Percentiles rank a stretch among this genome's conserved stretches.
phyloP scores from a whole-genome alignment of 192 early-diverging fungal genomes.

The Podochytrium sp. region DNA sequence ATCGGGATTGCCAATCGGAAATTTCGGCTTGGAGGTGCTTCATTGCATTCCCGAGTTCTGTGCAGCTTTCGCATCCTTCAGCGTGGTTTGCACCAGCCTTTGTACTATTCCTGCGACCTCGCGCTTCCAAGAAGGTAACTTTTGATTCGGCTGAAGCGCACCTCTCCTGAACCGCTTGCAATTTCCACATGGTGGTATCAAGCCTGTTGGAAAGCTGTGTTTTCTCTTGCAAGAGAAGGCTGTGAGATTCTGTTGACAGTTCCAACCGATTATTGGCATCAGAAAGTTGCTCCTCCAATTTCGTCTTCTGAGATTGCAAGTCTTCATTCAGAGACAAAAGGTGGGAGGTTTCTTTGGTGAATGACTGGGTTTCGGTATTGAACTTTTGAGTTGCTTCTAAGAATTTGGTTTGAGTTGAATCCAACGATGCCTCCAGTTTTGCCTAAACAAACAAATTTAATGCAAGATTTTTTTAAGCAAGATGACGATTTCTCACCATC shows the following conservation, averaged over 20 bases:
- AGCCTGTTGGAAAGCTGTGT: conserved; percentile 15
- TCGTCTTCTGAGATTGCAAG: background rate
- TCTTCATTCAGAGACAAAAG: background rate
- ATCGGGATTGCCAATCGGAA: conserved; percentile 12
- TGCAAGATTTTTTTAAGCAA: too few relatives aligned
- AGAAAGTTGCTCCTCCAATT: background rate
- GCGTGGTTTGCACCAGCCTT: background rate
- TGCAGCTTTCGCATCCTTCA: conserved; percentile 7
- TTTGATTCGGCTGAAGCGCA: conserved; percentile 16
- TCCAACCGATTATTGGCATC: background rate
- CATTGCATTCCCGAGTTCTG: conserved; percentile 13
- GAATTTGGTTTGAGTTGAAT: background rate
- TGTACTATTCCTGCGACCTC: background rate
- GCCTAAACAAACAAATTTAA: background rate
- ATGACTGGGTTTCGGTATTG: background rate
- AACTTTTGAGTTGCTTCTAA: background rate
- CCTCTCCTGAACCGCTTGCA: conserved; percentile 17
- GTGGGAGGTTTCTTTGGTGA: background rate
- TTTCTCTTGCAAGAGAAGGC: conserved; percentile 9
- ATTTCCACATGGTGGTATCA: conserved; percentile 25
- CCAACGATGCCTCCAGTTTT: background rate
- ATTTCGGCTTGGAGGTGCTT: conserved; percentile 6
- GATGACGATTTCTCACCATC: background rate
- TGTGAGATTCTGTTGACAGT: background rate
- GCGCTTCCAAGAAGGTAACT: background rate